phyloP scores from a whole-genome alignment of 2,329 filamentous ascomycete genomes.

The Lecanicillium sp. region DNA sequence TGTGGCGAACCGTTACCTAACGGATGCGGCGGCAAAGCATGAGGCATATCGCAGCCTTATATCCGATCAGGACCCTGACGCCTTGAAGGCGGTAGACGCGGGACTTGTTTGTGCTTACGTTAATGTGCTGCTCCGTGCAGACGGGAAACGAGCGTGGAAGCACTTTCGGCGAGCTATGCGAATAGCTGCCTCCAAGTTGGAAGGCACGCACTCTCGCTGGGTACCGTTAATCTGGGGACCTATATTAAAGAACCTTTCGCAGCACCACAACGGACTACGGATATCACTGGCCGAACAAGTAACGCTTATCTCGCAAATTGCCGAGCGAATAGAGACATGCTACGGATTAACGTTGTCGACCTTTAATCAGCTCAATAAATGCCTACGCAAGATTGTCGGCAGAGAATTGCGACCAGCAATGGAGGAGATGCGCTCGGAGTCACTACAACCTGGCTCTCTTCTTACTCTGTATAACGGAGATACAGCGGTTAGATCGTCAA shows the following conservation, averaged over 20 bases:
- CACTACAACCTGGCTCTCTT: neutral
- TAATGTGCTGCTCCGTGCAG: constrained; percentile 16
- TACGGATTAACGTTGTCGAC: constrained; percentile 15
- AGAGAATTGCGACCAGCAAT: neutral
- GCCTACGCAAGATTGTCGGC: constrained; percentile 17
- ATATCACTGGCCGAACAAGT: constrained; percentile 22
- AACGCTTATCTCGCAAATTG: constrained; percentile 17
- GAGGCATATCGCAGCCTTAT: constrained; percentile 12
- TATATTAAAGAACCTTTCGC: constrained; percentile 24
- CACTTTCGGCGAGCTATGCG: constrained; percentile 23
- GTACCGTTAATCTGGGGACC: constrained; percentile 22
- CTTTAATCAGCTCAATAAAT: constrained; percentile 16
- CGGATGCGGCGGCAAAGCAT: constrained; percentile 26
- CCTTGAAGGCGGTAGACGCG: constrained; percentile 18
- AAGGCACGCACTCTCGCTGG: constrained; percentile 16
- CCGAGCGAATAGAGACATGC: constrained; percentile 19
- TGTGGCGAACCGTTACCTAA: constrained; percentile 41
- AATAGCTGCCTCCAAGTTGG: constrained; percentile 19
- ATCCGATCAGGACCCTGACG: constrained; percentile 12
- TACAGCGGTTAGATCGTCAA: too few relatives aligned
- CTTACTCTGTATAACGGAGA: neutral
- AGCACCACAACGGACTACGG: constrained; percentile 18
- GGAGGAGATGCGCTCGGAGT: neutral
- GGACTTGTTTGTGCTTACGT: constrained; percentile 43
- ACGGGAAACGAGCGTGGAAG: constrained; percentile 13